Conservation (phyloP, 768 basidiomycete genomes). For the Trametes coccinea region DNA sequence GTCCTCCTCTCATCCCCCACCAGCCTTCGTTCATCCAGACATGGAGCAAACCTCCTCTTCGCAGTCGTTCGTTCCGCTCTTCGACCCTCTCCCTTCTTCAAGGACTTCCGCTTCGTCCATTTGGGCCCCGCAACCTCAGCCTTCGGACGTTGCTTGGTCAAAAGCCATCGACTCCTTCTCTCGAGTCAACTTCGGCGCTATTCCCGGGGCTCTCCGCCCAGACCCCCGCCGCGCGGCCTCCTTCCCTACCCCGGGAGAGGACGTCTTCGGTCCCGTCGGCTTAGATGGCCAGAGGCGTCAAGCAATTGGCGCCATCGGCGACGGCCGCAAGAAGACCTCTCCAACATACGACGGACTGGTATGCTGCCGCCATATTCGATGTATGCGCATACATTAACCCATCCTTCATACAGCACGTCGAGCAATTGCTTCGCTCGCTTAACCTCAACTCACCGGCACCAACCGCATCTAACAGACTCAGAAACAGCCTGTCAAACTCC, state of each 20-base stretch:
- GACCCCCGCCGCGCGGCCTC: conserved; percentile 31
- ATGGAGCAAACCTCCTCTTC: conserved; percentile 27
- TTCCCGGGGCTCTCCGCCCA: conserved; percentile 14
- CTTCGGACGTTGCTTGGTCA: conserved; percentile 68
- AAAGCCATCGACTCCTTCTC: conserved; percentile 62
- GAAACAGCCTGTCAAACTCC: conserved; percentile 42
- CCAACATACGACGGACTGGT: conserved; percentile 60
- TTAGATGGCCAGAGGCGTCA: conserved; percentile 42
- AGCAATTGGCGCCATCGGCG: conserved; percentile 73
- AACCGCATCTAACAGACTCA: conserved; percentile 36
- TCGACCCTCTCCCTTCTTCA: conserved; percentile 25
- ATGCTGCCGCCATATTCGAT: conserved; percentile 29
- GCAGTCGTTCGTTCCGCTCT: conserved; percentile 29
- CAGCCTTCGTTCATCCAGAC: conserved; percentile 10
- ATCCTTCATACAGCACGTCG: conserved; percentile 58
- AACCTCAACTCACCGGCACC: conserved; percentile 78
- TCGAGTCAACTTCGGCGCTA: conserved; percentile 38
- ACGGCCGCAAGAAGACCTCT: conserved; percentile 67
- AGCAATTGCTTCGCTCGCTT: conserved; percentile 76
- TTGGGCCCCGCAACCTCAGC: conserved; percentile 82
- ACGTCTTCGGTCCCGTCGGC: conserved; percentile 64
- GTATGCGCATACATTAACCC: conserved; percentile 25
- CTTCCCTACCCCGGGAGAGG: conserved; percentile 45
- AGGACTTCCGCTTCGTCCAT: conserved; percentile 50
- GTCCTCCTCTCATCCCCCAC: conserved; percentile 12